Evolutionary conservation across 2,329 filamentous ascomycete species (phyloP), one percentile per base, ranked within the genome.

Genomic region (Didymella sp.): DNA sequence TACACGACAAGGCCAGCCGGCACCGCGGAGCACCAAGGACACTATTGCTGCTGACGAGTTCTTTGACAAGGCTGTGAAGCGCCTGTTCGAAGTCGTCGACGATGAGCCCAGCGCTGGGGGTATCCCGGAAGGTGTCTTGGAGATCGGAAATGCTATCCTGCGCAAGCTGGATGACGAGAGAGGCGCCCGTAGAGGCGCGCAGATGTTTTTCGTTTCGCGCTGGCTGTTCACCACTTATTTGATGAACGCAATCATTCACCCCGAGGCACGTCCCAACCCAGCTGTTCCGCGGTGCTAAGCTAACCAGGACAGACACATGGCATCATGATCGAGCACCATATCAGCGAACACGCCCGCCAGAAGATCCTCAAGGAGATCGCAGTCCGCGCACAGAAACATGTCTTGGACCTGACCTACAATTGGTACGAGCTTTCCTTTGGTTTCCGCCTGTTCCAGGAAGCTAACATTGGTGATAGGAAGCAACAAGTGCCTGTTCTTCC

Each of bases 201-300:
- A 92, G 60, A 87, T 87, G 66, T 96, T 93, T 80, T 85, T 98
- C 63, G 88, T 97, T 61, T 91, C 89, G 68, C 90, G 93, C 72
- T 99, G 94, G 87, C 88, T 97, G 60, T 96, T 98, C 74, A 90
- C 92, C 61, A 89, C 89, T 48, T 97, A 95, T 76, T 81, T 98
- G 31, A 84, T 91, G 43, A 89, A 90, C 67, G 89, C 92, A 50
- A 86, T 98, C 69, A 90, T 92, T 44, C 90, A 95, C 69, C 95
- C 95, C 11, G 95, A 99, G 83, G 92, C 87, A 82, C 63, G 66
- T 70, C 15, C 55, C 21, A n/a, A 43, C 55, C 42, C 43, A 15
- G 42, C 21, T 19, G 47, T 21, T 47, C 27, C 27, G 54, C 21
- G n/a, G 59, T 73, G 28, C 22, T 3, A 15, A 15, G 63, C 78